These are phyloP conservation scores for Aspergillus novofumigatus DNA, from an alignment of 2,329 filamentous ascomycete species.

Conservation along the genomic window DNA sequence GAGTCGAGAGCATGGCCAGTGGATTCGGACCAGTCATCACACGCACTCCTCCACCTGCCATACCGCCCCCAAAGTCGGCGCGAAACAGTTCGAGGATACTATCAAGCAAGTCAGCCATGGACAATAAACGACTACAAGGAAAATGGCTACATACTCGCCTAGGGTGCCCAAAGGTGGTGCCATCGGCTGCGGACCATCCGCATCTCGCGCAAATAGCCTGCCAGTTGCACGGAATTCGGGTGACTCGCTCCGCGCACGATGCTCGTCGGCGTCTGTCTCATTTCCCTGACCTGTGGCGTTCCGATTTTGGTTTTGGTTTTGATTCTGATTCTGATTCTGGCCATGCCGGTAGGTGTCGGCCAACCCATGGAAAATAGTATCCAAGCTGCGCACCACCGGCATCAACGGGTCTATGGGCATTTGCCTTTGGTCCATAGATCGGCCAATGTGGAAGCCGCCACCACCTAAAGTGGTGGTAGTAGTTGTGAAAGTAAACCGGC, in stretches of 20 bases:
- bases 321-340: constrained; percentile 4
- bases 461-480: constrained; percentile 30
- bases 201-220: constrained; percentile 49
- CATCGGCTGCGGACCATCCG: constrained; percentile 47
- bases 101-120: constrained; percentile 6
- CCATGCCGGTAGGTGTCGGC: constrained; percentile 30
- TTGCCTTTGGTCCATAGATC: constrained; percentile 8
- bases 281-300: not conserved
- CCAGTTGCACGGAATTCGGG: constrained; percentile 11
- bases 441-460: constrained; percentile 15
- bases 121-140: not conserved
- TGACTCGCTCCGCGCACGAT: constrained; percentile 8
- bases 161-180: constrained; percentile 46
- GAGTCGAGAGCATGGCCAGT: constrained; percentile 43
- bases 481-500: constrained; percentile 40
- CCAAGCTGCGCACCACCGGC: constrained; percentile 35
- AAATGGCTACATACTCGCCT: constrained; percentile 40
- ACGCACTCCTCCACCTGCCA: constrained; percentile 14
- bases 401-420: constrained; percentile 24
- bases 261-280: constrained; percentile 5
- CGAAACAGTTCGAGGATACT: constrained; percentile 29
- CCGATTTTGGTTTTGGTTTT: constrained; percentile 1
- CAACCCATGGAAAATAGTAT: constrained; percentile 46
- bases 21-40: constrained; percentile 31
- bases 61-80: constrained; percentile 13